Evolutionary conservation across 805 yeast species (phyloP).

Genomic region (Wickerhamomyces sydowiorum): DNA sequence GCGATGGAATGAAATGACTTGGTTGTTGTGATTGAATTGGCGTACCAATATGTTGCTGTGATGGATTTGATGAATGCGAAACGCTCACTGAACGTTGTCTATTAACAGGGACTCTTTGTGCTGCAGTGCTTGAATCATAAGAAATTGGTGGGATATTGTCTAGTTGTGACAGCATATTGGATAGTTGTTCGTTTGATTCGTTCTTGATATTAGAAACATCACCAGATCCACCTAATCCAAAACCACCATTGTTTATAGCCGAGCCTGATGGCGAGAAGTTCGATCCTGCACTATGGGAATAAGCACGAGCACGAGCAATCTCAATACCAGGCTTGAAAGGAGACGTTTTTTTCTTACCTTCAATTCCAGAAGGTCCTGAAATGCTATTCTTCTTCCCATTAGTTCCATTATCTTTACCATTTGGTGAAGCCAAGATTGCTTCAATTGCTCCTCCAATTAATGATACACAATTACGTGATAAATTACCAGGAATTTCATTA

Average conservation of each 20-base stretch:
- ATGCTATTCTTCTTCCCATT: no score
- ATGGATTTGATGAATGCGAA: conserved; percentile 6
- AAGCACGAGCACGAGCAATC: not conserved
- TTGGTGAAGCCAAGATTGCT: conserved; percentile 52
- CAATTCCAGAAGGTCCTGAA: not conserved
- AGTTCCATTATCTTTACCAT: conserved; percentile 6
- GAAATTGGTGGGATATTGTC: conserved; percentile 22
- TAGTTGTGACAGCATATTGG: conserved; percentile 22
- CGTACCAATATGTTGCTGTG: conserved; percentile 5
- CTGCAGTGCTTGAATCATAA: conserved; percentile 5
- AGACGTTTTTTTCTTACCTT: not conserved
- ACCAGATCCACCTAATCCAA: no score
- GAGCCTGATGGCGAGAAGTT: not conserved
- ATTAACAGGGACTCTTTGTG: conserved; percentile 7
- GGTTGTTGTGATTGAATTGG: not conserved
- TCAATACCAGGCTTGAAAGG: not conserved
- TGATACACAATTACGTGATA: conserved; percentile 51
- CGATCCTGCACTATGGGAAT: not conserved
- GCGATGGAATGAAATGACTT: not conserved
- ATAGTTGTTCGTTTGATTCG: conserved; percentile 6
- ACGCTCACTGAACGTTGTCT: not conserved
- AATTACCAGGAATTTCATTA: conserved; percentile 53
- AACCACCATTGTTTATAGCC: no score
- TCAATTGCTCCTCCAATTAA: conserved; percentile 56
- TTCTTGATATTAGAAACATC: not conserved